phyloP scores from a whole-genome alignment of 768 basidiomycete genomes.

The Mycena pura region DNA sequence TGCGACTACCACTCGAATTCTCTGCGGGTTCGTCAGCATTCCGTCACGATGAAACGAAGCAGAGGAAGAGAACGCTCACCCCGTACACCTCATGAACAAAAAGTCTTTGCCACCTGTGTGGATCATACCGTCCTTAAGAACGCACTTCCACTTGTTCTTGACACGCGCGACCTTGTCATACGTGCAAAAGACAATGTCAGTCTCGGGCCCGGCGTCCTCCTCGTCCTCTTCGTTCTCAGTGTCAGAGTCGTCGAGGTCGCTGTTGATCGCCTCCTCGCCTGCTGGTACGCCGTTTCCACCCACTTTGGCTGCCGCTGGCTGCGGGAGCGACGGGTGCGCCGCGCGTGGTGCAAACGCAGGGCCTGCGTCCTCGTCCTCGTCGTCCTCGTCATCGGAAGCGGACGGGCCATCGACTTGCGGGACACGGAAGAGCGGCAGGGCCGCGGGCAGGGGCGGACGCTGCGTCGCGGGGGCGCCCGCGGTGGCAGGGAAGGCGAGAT shows the following conservation, averaged over 20 bases:
- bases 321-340: constrained; percentile 54
- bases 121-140: constrained; percentile 83
- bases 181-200: constrained; percentile 80
- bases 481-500: constrained; percentile 44
- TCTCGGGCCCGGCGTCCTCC: constrained; percentile 54
- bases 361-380: constrained; percentile 45
- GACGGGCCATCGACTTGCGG: constrained; percentile 24
- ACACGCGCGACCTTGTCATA: constrained; percentile 86
- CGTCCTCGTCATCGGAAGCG: constrained; percentile 1
- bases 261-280: constrained; percentile 68
- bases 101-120: constrained; percentile 81
- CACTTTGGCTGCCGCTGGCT: constrained; percentile 42
- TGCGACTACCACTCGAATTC: constrained; percentile 54
- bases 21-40: constrained; percentile 24
- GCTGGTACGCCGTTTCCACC: neutral
- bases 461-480: constrained; percentile 32
- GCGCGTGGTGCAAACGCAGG: constrained; percentile 52
- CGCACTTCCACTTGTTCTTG: constrained; percentile 90
- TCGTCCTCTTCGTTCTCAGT: constrained; percentile 67
- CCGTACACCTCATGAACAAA: constrained; percentile 78
- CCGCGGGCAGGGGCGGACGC: neutral
- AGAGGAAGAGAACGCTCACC: constrained; percentile 51
- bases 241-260: constrained; percentile 79
- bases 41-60: neutral
- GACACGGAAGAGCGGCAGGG: constrained; percentile 44